Percentiles rank a stretch among this genome's conserved stretches.
Conservation (phyloP, 768 basidiomycete species). For the Cyclocybe cylindracea region DNA sequence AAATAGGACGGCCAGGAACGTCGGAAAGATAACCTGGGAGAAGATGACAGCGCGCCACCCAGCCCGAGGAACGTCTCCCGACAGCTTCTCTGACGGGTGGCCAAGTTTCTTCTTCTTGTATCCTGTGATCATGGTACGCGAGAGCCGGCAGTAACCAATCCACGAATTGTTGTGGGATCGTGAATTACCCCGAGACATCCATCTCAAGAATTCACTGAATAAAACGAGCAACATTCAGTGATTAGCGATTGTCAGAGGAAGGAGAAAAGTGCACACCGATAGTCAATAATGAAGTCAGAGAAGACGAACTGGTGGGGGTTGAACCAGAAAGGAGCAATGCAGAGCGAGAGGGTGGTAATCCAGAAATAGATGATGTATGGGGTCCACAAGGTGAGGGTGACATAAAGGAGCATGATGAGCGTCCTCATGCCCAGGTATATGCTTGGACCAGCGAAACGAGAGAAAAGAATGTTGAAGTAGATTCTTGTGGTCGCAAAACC, state of each 20-base stretch:
- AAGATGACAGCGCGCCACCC: slow-evolving; percentile 89
- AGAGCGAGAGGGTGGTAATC: slow-evolving; percentile 90
- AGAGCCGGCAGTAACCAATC: slow-evolving; percentile 98
- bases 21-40: slow-evolving; percentile 85
- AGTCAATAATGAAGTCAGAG: slow-evolving; percentile 96
- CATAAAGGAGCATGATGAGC: slow-evolving; percentile 88
- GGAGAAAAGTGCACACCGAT: slow-evolving; percentile 53
- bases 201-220: slow-evolving; percentile 90
- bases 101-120: slow-evolving; percentile 99
- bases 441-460: slow-evolving; percentile 97
- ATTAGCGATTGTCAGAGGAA: background rate
- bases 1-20: slow-evolving; percentile 84
- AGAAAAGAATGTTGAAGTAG: slow-evolving; percentile 93
- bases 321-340: slow-evolving; percentile 96
- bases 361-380: slow-evolving; percentile 97
- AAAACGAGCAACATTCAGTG: slow-evolving; percentile 5
- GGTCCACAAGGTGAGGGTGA: slow-evolving; percentile 90
- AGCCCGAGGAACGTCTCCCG: slow-evolving; percentile 92
- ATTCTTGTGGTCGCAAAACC: slow-evolving; percentile 97
- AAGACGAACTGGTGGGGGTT: slow-evolving; percentile 99
- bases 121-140: slow-evolving; percentile 99
- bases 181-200: slow-evolving; percentile 99
- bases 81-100: slow-evolving; percentile 95
- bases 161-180: slow-evolving; percentile 97
- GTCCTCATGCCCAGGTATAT: slow-evolving; percentile 98